Conservation (phyloP, 495 filamentous ascomycete species). For the Oleoguttula mirabilis region DNA sequence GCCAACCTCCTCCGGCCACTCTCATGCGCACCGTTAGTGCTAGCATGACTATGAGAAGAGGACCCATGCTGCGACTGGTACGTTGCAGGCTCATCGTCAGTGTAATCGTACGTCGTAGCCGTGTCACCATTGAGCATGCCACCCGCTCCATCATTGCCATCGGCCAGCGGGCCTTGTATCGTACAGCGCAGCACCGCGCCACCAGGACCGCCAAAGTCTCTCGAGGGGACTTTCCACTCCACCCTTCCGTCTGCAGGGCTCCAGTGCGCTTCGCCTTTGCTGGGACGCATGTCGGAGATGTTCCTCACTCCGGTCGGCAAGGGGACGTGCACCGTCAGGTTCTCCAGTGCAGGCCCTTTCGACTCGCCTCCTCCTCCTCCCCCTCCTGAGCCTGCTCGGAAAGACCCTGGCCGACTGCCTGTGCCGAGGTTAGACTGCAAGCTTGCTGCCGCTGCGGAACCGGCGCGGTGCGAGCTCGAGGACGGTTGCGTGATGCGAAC, state of each 20-base stretch:
- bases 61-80: slow-evolving; percentile 35
- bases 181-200: slow-evolving; percentile 65
- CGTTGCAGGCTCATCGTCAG: slow-evolving; percentile 47
- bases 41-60: slow-evolving; percentile 11
- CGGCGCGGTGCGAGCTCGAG: slow-evolving; percentile 29
- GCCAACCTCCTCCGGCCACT: slow-evolving; percentile 40
- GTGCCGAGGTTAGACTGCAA: slow-evolving; percentile 14
- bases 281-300: slow-evolving; percentile 71
- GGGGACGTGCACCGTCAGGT: slow-evolving; percentile 69
- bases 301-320: slow-evolving; percentile 72
- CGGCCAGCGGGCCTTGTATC: slow-evolving; percentile 53
- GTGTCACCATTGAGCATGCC: slow-evolving; percentile 12
- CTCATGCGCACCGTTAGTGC: slow-evolving; percentile 27
- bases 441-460: slow-evolving; percentile 19
- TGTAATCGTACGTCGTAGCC: slow-evolving; percentile 34
- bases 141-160: slow-evolving; percentile 42
- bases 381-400: not conserved
- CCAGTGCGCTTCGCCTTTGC: slow-evolving; percentile 74
- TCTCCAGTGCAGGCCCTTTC: slow-evolving; percentile 53
- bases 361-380: slow-evolving; percentile 12
- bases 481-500: slow-evolving; percentile 62
- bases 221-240: slow-evolving; percentile 73
- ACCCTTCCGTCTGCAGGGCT: slow-evolving; percentile 55
- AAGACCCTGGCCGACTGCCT: slow-evolving; percentile 1
- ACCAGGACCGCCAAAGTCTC: slow-evolving; percentile 42